phyloP scores from a whole-genome alignment of 2,329 filamentous ascomycete species.

The Dothideomycetidae sp. region DNA sequence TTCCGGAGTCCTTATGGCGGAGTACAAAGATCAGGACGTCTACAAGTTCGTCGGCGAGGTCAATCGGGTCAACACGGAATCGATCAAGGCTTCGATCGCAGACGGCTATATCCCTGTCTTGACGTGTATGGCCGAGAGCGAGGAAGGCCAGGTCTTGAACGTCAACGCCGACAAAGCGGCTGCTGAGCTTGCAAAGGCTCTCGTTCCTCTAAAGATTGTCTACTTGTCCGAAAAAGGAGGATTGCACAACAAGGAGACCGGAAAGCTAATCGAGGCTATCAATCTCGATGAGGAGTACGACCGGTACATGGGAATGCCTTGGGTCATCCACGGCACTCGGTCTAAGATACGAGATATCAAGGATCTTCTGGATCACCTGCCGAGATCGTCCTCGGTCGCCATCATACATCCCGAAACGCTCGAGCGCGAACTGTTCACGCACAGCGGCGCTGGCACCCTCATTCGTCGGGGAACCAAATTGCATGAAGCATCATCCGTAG shows the following conservation, averaged over 20 bases:
- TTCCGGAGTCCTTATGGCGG: slow-evolving; percentile 76
- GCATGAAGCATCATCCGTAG: slow-evolving; percentile 53
- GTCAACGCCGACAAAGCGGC: slow-evolving; percentile 97
- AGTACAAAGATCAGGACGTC: slow-evolving; percentile 92
- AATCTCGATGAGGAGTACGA: slow-evolving; percentile 96
- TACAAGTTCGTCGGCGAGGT: slow-evolving; percentile 95
- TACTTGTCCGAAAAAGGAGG: slow-evolving; percentile 98
- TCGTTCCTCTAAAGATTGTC: slow-evolving; percentile 93
- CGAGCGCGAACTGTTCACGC: slow-evolving; percentile 92
- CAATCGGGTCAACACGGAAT: slow-evolving; percentile 75
- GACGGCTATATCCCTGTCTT: slow-evolving; percentile 85
- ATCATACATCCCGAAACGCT: slow-evolving; percentile 95
- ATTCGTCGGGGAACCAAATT: slow-evolving; percentile 88
- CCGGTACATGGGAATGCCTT: slow-evolving; percentile 79
- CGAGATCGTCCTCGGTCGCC: slow-evolving; percentile 83
- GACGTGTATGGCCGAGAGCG: slow-evolving; percentile 89
- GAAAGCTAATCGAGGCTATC: slow-evolving; percentile 90
- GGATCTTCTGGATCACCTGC: slow-evolving; percentile 75
- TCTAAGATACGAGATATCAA: slow-evolving; percentile 98
- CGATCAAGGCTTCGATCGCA: slow-evolving; percentile 82
- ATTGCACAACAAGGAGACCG: slow-evolving; percentile 83
- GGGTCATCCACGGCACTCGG: slow-evolving; percentile 88
- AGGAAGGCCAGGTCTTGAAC: slow-evolving; percentile 84
- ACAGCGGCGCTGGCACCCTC: slow-evolving; percentile 84
- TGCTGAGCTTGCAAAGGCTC: slow-evolving; percentile 72